These are phyloP conservation scores for Auriscalpium vulgare DNA, from an alignment of 768 basidiomycete genomes.

Conservation along the genomic window DNA sequence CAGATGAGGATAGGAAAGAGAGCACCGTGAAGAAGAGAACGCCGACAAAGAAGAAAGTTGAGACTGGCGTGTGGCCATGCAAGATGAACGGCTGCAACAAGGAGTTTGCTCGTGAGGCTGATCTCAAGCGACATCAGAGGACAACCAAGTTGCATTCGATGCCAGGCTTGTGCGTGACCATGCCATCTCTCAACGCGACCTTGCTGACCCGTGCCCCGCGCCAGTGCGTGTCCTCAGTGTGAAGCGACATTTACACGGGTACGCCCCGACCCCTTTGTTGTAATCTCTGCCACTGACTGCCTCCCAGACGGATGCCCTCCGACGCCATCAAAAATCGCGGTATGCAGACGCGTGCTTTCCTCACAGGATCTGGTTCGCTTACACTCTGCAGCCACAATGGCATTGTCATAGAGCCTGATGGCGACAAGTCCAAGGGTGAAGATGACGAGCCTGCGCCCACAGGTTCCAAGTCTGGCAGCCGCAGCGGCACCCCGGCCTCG, in stretches of 20 bases:
- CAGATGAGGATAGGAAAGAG: slow-evolving; percentile 38
- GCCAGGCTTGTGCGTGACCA: slow-evolving; percentile 56
- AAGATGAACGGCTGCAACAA: slow-evolving; percentile 77
- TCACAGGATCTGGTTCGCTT: slow-evolving; percentile 3
- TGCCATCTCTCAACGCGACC: slow-evolving; percentile 4
- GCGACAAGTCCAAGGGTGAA: slow-evolving; percentile 16
- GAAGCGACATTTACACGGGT: slow-evolving; percentile 77
- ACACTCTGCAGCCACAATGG: slow-evolving; percentile 49
- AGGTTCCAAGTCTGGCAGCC: slow-evolving; percentile 40
- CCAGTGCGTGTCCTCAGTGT: slow-evolving; percentile 69
- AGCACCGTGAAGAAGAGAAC: slow-evolving; percentile 30
- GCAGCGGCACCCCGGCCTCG: slow-evolving; percentile 42
- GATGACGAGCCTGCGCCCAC: slow-evolving; percentile 27
- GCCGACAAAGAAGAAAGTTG: slow-evolving; percentile 38
- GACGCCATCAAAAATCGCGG: slow-evolving; percentile 76
- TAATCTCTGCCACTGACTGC: neutral
- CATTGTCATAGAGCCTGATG: slow-evolving; percentile 48
- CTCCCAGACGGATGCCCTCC: slow-evolving; percentile 67
- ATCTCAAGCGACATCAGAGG: slow-evolving; percentile 73
- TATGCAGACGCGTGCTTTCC: slow-evolving; percentile 23
- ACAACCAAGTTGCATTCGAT: slow-evolving; percentile 72
- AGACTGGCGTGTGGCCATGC: slow-evolving; percentile 66
- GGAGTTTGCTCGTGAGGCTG: slow-evolving; percentile 75
- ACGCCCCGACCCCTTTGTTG: slow-evolving; percentile 21
- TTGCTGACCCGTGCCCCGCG: slow-evolving; percentile 9